Evolutionary conservation across 148 eudicot species (phyloP), one percentile per base, ranked within the genome.

Genomic region (Cornus suecica): DNA sequence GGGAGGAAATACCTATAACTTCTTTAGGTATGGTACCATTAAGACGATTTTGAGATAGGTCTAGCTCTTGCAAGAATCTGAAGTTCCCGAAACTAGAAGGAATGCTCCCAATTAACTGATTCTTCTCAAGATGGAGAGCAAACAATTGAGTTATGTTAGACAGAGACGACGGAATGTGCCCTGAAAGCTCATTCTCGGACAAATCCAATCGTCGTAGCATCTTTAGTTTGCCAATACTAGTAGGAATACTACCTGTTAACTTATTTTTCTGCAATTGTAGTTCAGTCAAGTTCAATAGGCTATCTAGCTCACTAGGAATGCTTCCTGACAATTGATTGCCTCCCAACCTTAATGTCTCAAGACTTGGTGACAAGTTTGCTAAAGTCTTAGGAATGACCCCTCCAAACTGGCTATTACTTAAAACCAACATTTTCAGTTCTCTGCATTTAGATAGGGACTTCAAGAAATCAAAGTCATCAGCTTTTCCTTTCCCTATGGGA

Each of bases 81-180:
- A 80, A 88, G 24, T 82, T 82, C 5, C 82, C 76, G 2, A 82
- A 54, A 26, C 74, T 70, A 25, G 65, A 26, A 30, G 86, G 86
- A 31, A 84, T 78, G 32, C 26, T 74, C 7, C 86, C 79, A 28
- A 70, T 37, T 9, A 84, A 68, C 4, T 31, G 32, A 71, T 80
- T 84, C 28, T 51, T 13, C 7, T 3, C 4, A 34, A 84, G 41
- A 27, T 1, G 6, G 15, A 84, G 37, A 2, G 0, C 4, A 8
- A 42, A 41, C 23, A 84, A 42, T 11, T 18, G 58, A 1, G 81
- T 60, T 25, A 83, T 34, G 52, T 86, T 86, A 20, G 74, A 69
- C 0, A 86, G 11, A 14, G 78, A 73, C 4, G n/a, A 27, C 1
- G 90, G 90, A 23, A 86, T 74, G 4, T 5, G 28, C 24, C 83